Base-by-base conservation (phyloP, 1,139 yeast genomes). In the Hyphopichia fennica region DNA sequence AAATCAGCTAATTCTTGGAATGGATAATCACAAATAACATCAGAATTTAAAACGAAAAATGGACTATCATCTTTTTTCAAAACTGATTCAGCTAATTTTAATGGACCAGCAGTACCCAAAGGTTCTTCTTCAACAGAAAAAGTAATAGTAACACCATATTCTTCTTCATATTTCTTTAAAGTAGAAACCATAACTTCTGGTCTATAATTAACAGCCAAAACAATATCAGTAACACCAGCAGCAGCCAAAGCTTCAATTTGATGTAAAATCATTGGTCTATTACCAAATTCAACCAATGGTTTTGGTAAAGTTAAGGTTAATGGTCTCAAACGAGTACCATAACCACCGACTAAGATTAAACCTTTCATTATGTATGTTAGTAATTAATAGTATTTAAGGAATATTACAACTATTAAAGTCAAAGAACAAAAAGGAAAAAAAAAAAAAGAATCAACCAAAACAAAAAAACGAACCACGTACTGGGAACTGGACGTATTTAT, bases 311-410 rank as follows among this genome's bases (percentile, higher is more conserved):
- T 91, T 62, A 95, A 79, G 48, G 99, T 95, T 62, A 93, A 80
- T 51, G 99, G 99, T 82, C 99, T 91, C 77, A 93, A 87, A 77
- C 99, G 95, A 63, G 99, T 93, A 79, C 99, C 99, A 78, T 90
- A 93, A 69, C 99, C 99, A 65, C 99, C 99, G 60, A 93, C 99
- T 68, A 93, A 87, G 79, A 93, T 93, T 70, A 93, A 83, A 65
- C 97, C 99, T 79, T 93, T 93, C 99, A 93, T 93, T 60, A 39
- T 69, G 45, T 47, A 40, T 16, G 13, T 5, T 5, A 14, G 31
- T 9, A 15, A 16, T 10, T 5, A 11, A 15, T 10, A 35, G 7
- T 33, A 16, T 25, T 25, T 25, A n/a, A n/a, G n/a, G n/a, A n/a
- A 28, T 27, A 37, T 30, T n/a, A 19, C 23, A 33, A 19, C 23